These are phyloP conservation scores for Claviceps sorghi DNA, from an alignment of 2,329 filamentous ascomycete species.

Conservation along the genomic window DNA sequence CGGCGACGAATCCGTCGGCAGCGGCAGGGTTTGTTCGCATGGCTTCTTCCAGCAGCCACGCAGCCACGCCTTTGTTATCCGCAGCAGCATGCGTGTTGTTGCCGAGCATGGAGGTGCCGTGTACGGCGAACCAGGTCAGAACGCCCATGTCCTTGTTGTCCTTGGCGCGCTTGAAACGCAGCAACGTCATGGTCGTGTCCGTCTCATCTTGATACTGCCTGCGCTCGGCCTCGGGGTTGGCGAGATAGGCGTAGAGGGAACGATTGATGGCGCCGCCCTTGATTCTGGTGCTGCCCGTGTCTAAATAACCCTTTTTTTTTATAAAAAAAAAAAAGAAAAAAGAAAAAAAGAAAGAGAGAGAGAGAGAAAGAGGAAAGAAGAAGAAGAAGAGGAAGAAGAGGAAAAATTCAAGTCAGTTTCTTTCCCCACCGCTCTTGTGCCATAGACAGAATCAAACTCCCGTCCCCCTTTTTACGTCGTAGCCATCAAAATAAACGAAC, in stretches of 20 bases:
- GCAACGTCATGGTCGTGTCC: conserved; percentile 53
- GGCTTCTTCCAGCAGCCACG: conserved; percentile 66
- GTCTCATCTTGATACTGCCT: conserved; percentile 43
- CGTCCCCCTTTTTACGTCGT: not conserved
- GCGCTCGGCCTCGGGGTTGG: conserved; percentile 68
- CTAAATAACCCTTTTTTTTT: conserved; percentile 44
- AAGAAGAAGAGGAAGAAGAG: no score
- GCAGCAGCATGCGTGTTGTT: conserved; percentile 86
- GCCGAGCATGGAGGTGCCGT: conserved; percentile 78
- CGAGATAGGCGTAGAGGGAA: conserved; percentile 74
- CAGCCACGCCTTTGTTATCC: conserved; percentile 94
- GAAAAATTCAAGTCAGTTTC: not conserved
- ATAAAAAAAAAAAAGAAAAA: not conserved
- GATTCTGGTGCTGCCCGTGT: conserved; percentile 54
- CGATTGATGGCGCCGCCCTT: conserved; percentile 74
- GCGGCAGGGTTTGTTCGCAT: conserved; percentile 39
- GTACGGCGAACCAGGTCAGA: conserved; percentile 81
- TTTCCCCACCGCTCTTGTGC: no score
- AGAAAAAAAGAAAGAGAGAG: no score
- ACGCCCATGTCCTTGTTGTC: conserved; percentile 67
- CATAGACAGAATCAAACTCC: no score
- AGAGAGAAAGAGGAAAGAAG: no score
- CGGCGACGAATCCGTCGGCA: conserved; percentile 62
- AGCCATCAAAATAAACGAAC: not conserved
- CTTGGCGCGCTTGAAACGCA: conserved; percentile 60